Evolutionary conservation across 257 asterid species (phyloP), one percentile per base, ranked within the genome.

Genomic region (Gentiana macrophylla): DNA sequence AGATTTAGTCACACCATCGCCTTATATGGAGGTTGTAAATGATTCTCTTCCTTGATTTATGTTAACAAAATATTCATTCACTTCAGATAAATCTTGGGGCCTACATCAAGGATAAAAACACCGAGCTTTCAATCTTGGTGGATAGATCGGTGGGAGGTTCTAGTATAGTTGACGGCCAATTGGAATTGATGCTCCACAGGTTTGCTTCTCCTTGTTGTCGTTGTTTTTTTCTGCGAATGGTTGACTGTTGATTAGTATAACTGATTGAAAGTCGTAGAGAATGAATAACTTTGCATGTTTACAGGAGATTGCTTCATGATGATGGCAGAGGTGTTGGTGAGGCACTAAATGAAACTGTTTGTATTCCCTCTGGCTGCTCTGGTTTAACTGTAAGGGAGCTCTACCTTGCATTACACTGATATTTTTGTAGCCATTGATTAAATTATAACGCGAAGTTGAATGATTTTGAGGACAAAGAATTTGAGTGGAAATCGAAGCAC

Each of bases 121-220:
- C 80, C 4, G 98, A 85, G 78, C 61, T 92, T 64, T 92, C 98
- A 2, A 72, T 92, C 71, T 83, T 92, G 79, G 98, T 88, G 63
- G 98, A 92, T 67, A 83, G 98, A 71, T 73, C 98, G 41, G 89
- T 85, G 34, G 97, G 97, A 66, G 98, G 98, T 63, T 83, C 97
- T 36, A 92, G 98, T 68, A 75, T 85, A 41, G 46, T 66, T 61
- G 94, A 88, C 63, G 97, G 98, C 11, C 81, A 92, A 75, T 57
- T 92, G 68, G 98, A 92, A 75, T 74, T 92, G 65, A 88, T 88
- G 98, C 85, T 83, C 52, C 98, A 92, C 65, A 84, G 97, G 97
- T 87, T 62, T 61, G 55, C 56, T 32, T 37, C 34, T 45, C 35
- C 47, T 35, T 32, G 13, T 6, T 36, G 8, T 12, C 2, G 5